These are phyloP conservation scores for Fusarium chlamydosporum DNA, from an alignment of 2,329 filamentous ascomycete species.

Conservation along the genomic window DNA sequence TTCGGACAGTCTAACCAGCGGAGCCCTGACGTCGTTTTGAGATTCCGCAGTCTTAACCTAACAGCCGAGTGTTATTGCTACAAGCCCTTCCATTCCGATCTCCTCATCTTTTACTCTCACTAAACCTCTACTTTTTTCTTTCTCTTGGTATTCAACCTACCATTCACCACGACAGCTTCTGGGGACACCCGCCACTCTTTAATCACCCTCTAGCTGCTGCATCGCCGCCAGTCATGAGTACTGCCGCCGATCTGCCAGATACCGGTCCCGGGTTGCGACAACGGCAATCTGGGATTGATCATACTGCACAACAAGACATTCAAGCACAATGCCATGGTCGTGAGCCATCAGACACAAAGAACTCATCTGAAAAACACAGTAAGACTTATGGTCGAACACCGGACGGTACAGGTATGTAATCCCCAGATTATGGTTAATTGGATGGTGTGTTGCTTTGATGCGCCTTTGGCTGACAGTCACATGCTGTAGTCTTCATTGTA, in stretches of 20 bases:
- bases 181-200: neutral
- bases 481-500: constrained; percentile 85
- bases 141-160: constrained; percentile 16
- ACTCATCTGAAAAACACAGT: constrained; percentile 58
- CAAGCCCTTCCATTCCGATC: constrained; percentile 24
- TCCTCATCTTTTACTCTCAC: constrained; percentile 28
- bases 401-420: constrained; percentile 84
- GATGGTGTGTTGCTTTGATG: constrained; percentile 25
- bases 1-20: constrained; percentile 37
- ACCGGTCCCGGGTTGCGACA: constrained; percentile 51
- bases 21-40: constrained; percentile 52
- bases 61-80: constrained; percentile 35
- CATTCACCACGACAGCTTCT: neutral
- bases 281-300: constrained; percentile 48
- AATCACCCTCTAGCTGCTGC: constrained; percentile 16
- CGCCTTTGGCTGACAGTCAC: constrained; percentile 46
- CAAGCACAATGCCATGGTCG: constrained; percentile 27
- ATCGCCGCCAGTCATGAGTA: constrained; percentile 50
- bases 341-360: constrained; percentile 32
- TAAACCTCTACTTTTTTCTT: constrained; percentile 14
- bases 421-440: constrained; percentile 6
- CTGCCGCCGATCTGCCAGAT: constrained; percentile 50
- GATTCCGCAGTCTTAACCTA: constrained; percentile 29
- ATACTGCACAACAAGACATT: constrained; percentile 35
- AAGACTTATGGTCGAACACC: constrained; percentile 94